phyloP scores from a whole-genome alignment of 2,329 filamentous ascomycete genomes.

The Aureobasidium pullulans region DNA sequence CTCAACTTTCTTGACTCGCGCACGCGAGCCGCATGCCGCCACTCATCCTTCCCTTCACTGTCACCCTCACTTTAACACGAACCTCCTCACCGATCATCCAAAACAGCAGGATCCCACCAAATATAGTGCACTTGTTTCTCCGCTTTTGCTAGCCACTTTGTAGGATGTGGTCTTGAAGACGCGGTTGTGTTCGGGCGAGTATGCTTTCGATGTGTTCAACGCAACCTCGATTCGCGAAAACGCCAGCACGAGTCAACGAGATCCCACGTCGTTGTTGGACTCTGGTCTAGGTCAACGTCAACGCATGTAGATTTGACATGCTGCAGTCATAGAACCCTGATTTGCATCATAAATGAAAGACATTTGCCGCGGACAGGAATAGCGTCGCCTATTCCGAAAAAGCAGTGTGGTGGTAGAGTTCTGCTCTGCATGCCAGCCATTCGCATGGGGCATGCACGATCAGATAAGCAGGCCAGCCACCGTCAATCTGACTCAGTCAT shows the following conservation, averaged over 20 bases:
- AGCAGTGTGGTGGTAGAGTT: not conserved
- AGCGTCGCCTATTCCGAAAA: not conserved
- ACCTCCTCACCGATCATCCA: not conserved
- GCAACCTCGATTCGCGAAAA: not conserved
- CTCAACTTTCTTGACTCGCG: not conserved
- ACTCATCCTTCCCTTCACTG: not conserved
- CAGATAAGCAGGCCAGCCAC: not conserved
- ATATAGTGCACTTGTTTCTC: not conserved
- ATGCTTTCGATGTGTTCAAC: not conserved
- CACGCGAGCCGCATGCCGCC: not conserved
- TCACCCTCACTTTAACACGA: not conserved
- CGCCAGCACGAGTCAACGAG: not conserved
- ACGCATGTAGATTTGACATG: not conserved
- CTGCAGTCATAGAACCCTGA: not conserved
- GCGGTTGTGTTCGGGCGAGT: slow-evolving; percentile 3
- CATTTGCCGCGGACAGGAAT: not conserved
- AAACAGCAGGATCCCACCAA: not conserved
- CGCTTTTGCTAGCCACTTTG: not conserved
- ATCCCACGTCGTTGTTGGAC: not conserved
- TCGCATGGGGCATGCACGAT: not conserved
- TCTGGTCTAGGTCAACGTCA: not conserved
- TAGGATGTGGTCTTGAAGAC: not conserved
- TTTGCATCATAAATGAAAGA: not conserved
- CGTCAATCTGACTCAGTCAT: not conserved
- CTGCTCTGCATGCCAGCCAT: not conserved